Evolutionary conservation across 768 basidiomycete species (phyloP).

Genomic region (Rubroboletus satanas): DNA sequence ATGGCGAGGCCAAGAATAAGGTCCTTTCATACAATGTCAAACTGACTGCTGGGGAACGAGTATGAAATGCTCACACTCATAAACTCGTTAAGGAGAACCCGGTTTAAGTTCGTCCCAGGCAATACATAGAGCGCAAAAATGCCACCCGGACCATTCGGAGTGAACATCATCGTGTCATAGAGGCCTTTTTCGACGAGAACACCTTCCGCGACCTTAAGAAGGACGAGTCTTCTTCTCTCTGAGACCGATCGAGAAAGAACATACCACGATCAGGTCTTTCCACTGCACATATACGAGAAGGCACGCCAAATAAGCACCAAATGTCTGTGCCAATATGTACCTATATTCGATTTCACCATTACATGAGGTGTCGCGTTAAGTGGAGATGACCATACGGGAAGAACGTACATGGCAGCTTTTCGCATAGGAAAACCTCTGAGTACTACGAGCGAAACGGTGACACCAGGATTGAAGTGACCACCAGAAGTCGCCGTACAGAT

Average conservation of each 20-base stretch:
- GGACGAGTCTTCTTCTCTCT: neutral
- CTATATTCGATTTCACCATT: slow-evolving; percentile 36
- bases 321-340: slow-evolving; percentile 62
- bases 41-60: neutral
- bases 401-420: slow-evolving; percentile 49
- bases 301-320: slow-evolving; percentile 63
- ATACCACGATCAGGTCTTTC: slow-evolving; percentile 45
- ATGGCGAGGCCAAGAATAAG: slow-evolving; percentile 21
- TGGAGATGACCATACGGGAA: slow-evolving; percentile 9
- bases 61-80: slow-evolving; percentile 25
- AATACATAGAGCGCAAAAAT: slow-evolving; percentile 37
- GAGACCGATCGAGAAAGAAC: slow-evolving; percentile 43
- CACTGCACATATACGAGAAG: slow-evolving; percentile 61
- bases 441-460: slow-evolving; percentile 49
- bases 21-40: slow-evolving; percentile 10
- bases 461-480: slow-evolving; percentile 63
- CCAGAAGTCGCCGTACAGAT: slow-evolving; percentile 52
- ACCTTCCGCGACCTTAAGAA: slow-evolving; percentile 25
- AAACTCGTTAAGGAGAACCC: slow-evolving; percentile 40
- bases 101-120: slow-evolving; percentile 30
- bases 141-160: slow-evolving; percentile 34
- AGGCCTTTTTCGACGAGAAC: slow-evolving; percentile 26
- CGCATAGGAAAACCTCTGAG: slow-evolving; percentile 51
- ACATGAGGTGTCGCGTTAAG: neutral
- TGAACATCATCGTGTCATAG: slow-evolving; percentile 34